Evolutionary conservation across 192 early-diverging fungal genomes (phyloP).

Genomic region (Coemansia sp.): DNA sequence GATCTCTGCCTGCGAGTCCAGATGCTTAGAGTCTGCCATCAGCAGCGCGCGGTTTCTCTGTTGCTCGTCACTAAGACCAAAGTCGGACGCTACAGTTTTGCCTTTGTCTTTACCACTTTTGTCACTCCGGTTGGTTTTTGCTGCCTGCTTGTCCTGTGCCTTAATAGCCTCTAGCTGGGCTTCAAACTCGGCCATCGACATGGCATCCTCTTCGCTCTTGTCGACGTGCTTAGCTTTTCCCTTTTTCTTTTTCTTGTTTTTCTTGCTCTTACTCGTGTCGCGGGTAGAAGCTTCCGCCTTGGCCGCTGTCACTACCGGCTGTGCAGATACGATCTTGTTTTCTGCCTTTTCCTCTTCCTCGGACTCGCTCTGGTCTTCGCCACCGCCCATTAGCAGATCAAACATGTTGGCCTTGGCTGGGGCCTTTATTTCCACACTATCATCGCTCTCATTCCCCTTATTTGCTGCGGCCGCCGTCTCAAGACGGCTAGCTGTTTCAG

Average conservation of each 20-base stretch:
- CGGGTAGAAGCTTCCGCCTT: background rate
- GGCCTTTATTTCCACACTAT: background rate
- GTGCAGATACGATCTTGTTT: slow-evolving; percentile 1
- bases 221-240: slow-evolving; percentile 8
- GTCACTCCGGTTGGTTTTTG: slow-evolving; percentile 11
- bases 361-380: slow-evolving; percentile 1
- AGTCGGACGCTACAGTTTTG: slow-evolving; percentile 26
- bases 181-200: slow-evolving; percentile 47
- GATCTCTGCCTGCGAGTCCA: slow-evolving; percentile 89
- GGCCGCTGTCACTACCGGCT: background rate
- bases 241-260: slow-evolving; percentile 19
- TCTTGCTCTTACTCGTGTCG: slow-evolving; percentile 2
- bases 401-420: slow-evolving; percentile 29
- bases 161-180: slow-evolving; percentile 28
- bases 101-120: slow-evolving; percentile 1
- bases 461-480: slow-evolving; percentile 16
- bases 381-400: slow-evolving; percentile 44
- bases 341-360: background rate
- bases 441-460: slow-evolving; percentile 6
- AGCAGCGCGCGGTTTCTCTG: slow-evolving; percentile 43
- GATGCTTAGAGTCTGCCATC: slow-evolving; percentile 56
- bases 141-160: slow-evolving; percentile 5
- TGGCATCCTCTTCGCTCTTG: slow-evolving; percentile 7
- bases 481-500: slow-evolving; percentile 26
- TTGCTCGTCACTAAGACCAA: slow-evolving; percentile 28